Evolutionary conservation across 169 alveolate genomes (phyloP).

Genomic region (Blepharisma undulans): DNA sequence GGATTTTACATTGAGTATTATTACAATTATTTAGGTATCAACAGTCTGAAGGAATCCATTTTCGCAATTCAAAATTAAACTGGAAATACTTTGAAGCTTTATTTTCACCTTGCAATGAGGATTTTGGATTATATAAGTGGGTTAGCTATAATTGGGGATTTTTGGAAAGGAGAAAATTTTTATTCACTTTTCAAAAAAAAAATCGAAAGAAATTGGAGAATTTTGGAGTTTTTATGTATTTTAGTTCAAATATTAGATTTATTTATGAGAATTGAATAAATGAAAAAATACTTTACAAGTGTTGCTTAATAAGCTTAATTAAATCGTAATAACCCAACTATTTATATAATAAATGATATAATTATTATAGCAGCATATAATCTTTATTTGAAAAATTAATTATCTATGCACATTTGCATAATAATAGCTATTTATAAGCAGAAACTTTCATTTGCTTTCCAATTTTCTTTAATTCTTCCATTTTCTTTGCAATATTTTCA

Average conservation of each 20-base stretch:
- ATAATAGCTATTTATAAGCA: not conserved
- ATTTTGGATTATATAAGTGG: not conserved
- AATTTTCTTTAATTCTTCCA: not conserved
- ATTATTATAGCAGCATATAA: not conserved
- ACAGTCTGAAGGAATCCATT: not conserved
- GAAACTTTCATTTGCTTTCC: not conserved
- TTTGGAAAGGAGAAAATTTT: not conserved
- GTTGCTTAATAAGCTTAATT: too few relatives aligned
- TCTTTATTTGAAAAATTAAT: too few relatives aligned
- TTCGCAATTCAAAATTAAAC: not conserved
- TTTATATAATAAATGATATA: too few relatives aligned
- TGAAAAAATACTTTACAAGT: too few relatives aligned
- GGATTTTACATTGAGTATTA: not conserved
- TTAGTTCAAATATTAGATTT: too few relatives aligned
- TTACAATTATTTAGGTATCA: not conserved
- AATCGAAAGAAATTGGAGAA: too few relatives aligned
- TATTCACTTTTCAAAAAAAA: too few relatives aligned
- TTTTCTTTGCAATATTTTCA: not conserved
- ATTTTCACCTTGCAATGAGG: not conserved
- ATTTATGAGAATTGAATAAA: too few relatives aligned
- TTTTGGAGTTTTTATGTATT: too few relatives aligned
- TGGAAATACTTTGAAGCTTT: not conserved
- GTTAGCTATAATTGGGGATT: not conserved
- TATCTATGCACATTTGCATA: not conserved
- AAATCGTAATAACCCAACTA: too few relatives aligned